Evolutionary conservation across 2,329 filamentous ascomycete genomes (phyloP), one percentile per base, ranked within the genome.

Genomic region (Fusarium chaquense): DNA sequence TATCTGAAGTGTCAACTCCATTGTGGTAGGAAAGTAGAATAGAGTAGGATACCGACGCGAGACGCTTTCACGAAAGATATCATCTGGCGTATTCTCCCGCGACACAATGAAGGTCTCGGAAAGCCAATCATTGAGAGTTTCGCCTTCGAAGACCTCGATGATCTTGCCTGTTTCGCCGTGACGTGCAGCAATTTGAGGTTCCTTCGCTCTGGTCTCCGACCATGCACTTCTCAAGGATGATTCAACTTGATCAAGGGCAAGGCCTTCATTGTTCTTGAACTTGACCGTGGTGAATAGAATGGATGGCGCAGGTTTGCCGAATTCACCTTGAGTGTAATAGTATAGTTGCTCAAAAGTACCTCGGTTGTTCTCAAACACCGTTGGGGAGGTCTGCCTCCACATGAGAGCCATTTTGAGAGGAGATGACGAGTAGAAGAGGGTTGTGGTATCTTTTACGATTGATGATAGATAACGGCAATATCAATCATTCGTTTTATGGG

Each of bases 391-490:
- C 13, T 45, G 18, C 3, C 24, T 45, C 43, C 43, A 45, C 6
- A 11, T 13, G 4, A 45, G 26, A 28, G 43, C 16, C 43, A 45
- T 45, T 0, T 3, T 45, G 43, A 28, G 12, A 15, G 3, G 6
- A 2, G 5, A 11, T n/a, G 1, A 36, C 8, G 18, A 36, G 1
- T 10, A 10, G 9, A 36, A 11, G 35, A 16, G 32, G 18, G 4
- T 10, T n/a, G 8, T 10, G 4, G 9, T n/a, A 5, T 8, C n/a
- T n/a, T n/a, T 10, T 18, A 9, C 0, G 4, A 3, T 8, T n/a
- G 9, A 11, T 18, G 10, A 36, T 8, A n/a, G 9, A n/a, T 20
- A 20, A 20, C 5, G 9, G 0, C 5, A 18, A n/a, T n/a, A 36
- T 10, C 3, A 2, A 36, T 11, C 9, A 36, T 36, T 11, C 32